Conservation (phyloP, 352 stramenopile species). For the Phytophthora macrochlamydospora region DNA sequence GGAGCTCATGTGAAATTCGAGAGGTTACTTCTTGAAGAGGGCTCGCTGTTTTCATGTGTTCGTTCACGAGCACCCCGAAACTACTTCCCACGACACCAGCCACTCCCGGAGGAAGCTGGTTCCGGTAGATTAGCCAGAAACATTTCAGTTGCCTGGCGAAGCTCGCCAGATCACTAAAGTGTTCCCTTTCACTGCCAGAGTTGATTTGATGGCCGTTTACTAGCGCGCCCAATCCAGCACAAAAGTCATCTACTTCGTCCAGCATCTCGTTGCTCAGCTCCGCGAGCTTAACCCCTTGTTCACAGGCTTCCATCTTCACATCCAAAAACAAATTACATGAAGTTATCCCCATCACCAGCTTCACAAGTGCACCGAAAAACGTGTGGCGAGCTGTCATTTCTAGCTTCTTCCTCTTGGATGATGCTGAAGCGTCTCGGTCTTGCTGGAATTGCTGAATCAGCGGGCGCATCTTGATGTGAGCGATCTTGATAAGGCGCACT, state of each 20-base stretch:
- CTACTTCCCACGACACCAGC: slow-evolving; percentile 9
- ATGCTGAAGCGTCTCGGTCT: no score
- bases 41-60: neutral
- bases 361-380: no score
- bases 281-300: neutral
- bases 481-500: neutral
- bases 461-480: no score
- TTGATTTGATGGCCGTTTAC: neutral
- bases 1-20: no score
- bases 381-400: neutral
- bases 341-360: no score
- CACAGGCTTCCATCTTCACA: no score
- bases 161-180: neutral
- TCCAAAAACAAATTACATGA: no score
- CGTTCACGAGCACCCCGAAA: slow-evolving; percentile 5
- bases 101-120: slow-evolving; percentile 17
- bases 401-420: neutral
- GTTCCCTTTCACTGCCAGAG: neutral
- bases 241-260: slow-evolving; percentile 11
- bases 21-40: neutral
- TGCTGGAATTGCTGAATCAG: no score
- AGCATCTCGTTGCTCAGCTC: slow-evolving; percentile 13
- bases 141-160: slow-evolving; percentile 17
- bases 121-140: slow-evolving; percentile 32
- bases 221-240: slow-evolving; percentile 1